A percentile compares a stretch with the other conserved stretches of the same genome.
phyloP scores from a whole-genome alignment of 192 early-diverging fungal species.

The Coemansia umbellata region DNA sequence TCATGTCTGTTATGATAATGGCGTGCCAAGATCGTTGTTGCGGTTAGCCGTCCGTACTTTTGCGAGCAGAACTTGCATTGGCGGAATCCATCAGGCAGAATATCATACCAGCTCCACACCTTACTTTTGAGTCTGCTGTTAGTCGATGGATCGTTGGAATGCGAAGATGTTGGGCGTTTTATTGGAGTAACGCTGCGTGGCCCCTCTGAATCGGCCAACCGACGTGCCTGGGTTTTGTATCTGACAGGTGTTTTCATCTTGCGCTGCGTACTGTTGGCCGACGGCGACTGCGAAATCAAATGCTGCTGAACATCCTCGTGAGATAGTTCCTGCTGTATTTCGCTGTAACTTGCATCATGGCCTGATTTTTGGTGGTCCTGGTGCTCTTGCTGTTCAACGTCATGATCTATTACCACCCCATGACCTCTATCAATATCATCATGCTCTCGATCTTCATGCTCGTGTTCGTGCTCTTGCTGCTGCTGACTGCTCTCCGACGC shows the following conservation, averaged over 20 bases:
- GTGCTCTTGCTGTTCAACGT: constrained; percentile 4
- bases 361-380: too few relatives aligned
- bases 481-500: background rate
- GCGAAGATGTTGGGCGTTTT: constrained; percentile 23
- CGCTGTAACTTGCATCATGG: constrained; percentile 8
- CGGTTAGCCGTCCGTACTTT: constrained; percentile 45
- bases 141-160: constrained; percentile 12
- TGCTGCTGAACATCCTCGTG: background rate
- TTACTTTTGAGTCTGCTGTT: constrained; percentile 47
- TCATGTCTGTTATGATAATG: constrained; percentile 49
- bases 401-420: background rate
- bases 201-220: constrained; percentile 7
- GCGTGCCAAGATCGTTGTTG: constrained; percentile 46
- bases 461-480: background rate
- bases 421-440: background rate
- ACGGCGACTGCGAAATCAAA: constrained; percentile 1
- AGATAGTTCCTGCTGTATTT: background rate
- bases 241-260: constrained; percentile 9
- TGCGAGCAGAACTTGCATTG: constrained; percentile 47
- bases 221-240: constrained; percentile 14
- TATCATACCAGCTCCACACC: constrained; percentile 51
- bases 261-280: background rate
- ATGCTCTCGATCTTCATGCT: constrained; percentile 3
- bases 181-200: constrained; percentile 17
- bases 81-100: constrained; percentile 38